Percentiles rank a stretch among this genome's conserved stretches.
Evolutionary conservation across 2,329 filamentous ascomycete species (phyloP).

Genomic region (Ascochyta rabiei): DNA sequence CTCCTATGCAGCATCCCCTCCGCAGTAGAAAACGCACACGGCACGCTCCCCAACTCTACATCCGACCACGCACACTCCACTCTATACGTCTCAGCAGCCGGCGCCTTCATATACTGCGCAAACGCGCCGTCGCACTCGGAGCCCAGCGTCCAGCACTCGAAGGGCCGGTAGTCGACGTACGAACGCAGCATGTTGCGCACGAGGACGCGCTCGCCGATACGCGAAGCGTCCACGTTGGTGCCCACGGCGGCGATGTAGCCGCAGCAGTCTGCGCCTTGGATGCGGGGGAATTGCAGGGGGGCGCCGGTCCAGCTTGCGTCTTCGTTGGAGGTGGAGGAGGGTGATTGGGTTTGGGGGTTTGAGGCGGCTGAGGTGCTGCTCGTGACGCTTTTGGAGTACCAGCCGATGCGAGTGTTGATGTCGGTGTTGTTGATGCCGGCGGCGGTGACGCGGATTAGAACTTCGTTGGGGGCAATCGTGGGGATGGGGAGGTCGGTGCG

Average conservation of each 20-base stretch:
- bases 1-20: slow-evolving; percentile 18
- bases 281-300: slow-evolving; percentile 12
- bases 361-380: neutral
- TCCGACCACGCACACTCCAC: slow-evolving; percentile 13
- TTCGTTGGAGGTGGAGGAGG: neutral
- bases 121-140: slow-evolving; percentile 18
- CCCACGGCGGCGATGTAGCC: slow-evolving; percentile 13
- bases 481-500: slow-evolving; percentile 7
- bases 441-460: slow-evolving; percentile 14
- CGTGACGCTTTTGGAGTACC: slow-evolving; percentile 18
- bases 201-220: slow-evolving; percentile 15
- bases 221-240: neutral
- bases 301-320: slow-evolving; percentile 16
- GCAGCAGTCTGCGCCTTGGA: slow-evolving; percentile 21
- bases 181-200: slow-evolving; percentile 5
- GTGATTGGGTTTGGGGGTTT: neutral
- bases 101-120: slow-evolving; percentile 16
- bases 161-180: neutral
- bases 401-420: slow-evolving; percentile 20
- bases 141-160: slow-evolving; percentile 19
- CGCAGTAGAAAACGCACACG: slow-evolving; percentile 19
- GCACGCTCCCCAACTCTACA: slow-evolving; percentile 13
- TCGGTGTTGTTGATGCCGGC: slow-evolving; percentile 21
- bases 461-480: slow-evolving; percentile 1
- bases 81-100: slow-evolving; percentile 5